Evolutionary conservation across 306 rosid species (phyloP), one percentile per base, ranked within the genome.

Genomic region (Trichosanthes cucumerina): DNA sequence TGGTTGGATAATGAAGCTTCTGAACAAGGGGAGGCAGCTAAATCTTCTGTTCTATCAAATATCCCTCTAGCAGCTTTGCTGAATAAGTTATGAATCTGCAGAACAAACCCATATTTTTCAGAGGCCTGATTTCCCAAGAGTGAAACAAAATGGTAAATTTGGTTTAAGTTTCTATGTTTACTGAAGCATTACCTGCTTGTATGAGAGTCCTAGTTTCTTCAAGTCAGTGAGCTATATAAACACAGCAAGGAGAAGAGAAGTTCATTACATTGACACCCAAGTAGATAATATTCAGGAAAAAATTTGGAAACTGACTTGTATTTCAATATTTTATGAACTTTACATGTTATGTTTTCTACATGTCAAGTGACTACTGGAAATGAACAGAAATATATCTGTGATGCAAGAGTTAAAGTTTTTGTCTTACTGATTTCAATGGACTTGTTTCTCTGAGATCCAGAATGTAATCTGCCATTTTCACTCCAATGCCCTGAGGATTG

Each of bases 151-250:
- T 14, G 46, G 18, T 64, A 44, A 23, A 21, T 28, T 44, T 52
- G 58, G 15, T 12, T 12, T 8, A 41, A 33, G 5, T 28, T 26
- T 6, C 9, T 50, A 5, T 18, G 41, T 52, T 18, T 36, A 5
- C 38, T 16, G 54, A 54, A 33, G 23, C 38, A 28, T 82, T 80
- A 93, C 98, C 97, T 92, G 98, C 88, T 94, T 94, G 73, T 83
- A 78, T 47, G 98, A 92, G 85, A 94, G 95, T 41, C 98, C 98
- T 66, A 92, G 86, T 82, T 92, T 94, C 92, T 90, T 93, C 95
- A 94, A 80, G 80, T 94, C 97, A 68, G 64, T 78, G 74, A 94
- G 87, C 98, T 94, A 87, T 77, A 88, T 7, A 31, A 63, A 63
- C 71, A 82, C 78, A 79, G 36, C 14, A 54, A 76, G 9, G 36